Evolutionary conservation across 768 basidiomycete species (phyloP), one percentile per base, ranked within the genome.

Genomic region (Mycena indigotica): DNA sequence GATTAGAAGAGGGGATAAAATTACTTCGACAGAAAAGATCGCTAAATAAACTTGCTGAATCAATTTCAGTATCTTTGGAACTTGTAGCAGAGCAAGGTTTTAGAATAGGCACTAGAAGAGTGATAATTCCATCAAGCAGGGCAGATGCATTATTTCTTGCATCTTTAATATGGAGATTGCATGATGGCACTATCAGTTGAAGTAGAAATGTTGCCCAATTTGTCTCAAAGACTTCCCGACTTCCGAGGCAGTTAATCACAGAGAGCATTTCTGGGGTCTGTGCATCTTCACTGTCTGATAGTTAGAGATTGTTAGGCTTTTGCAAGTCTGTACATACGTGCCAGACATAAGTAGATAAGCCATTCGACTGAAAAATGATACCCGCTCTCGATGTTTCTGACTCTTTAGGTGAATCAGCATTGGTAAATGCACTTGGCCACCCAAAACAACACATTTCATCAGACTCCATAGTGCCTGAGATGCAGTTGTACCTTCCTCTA

Each of bases 301-400:
- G 28, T n/a, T n/a, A 8, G n/a, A 6, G 12, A 8, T 35, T 17
- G 17, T 17, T 17, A 35, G 32, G 32, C 32, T 44, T 12, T 23
- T 17, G 1, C 17, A 25, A 6, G 13, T 12, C 12, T 12, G 23
- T 5, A 61, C 60, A 3, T 1, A 61, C 60, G 60, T 61, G n/a
- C 55, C 23, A 0, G 56, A 56, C 28, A 61, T 44, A 30, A 61
- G 56, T 2, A 45, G 17, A 26, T 61, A 61, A 19, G 46, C 45
- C 19, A 61, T 57, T 12, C 60, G 55, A 17, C 60, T 61, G 10
- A 61, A 54, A 26, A 61, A 3, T 17, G 60, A 61, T 23, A 57
- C 56, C 17, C 48, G 50, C 19, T 38, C 15, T 40, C 44, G 35
- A 25, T 57, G 60, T 1, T 46, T 53, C 6, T 50, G 41, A 13